These are phyloP conservation scores for Jatropha curcas DNA, from an alignment of 345 rosid genomes.

Conservation along the genomic window DNA sequence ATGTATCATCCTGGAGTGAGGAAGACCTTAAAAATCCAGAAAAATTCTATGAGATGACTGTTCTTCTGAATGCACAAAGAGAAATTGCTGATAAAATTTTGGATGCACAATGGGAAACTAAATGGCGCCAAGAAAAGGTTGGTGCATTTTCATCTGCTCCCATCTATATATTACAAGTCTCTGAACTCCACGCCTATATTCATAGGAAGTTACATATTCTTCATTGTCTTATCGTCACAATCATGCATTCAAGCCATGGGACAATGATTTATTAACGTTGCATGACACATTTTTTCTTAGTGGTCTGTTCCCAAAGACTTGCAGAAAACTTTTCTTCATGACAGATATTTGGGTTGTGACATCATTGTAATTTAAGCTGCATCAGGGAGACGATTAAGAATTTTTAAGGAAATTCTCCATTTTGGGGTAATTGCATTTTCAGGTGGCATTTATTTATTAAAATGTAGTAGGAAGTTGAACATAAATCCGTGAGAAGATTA, in stretches of 20 bases:
- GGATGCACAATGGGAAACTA: constrained; percentile 87
- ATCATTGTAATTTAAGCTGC: not conserved
- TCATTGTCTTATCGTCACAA: not conserved
- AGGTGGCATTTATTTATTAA: not conserved
- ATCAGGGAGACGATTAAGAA: not conserved
- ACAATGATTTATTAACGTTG: not conserved
- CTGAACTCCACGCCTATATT: not conserved
- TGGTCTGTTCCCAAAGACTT: not conserved
- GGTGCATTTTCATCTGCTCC: constrained; percentile 16
- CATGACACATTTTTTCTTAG: not conserved
- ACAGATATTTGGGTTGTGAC: not conserved
- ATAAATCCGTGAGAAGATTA: not conserved
- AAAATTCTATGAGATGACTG: constrained; percentile 85
- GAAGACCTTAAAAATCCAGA: constrained; percentile 79
- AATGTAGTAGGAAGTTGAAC: not conserved
- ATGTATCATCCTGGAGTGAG: constrained; percentile 82
- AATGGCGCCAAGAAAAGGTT: constrained; percentile 95
- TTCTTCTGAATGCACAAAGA: constrained; percentile 91
- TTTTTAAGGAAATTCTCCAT: not conserved
- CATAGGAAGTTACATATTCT: not conserved
- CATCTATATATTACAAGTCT: not conserved
- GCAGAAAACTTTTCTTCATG: not conserved
- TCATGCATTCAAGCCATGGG: not conserved
- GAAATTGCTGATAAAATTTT: constrained; percentile 78
- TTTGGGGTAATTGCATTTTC: not conserved